Conservation (phyloP, 345 rosid species). For the Alliaria petiolata region DNA sequence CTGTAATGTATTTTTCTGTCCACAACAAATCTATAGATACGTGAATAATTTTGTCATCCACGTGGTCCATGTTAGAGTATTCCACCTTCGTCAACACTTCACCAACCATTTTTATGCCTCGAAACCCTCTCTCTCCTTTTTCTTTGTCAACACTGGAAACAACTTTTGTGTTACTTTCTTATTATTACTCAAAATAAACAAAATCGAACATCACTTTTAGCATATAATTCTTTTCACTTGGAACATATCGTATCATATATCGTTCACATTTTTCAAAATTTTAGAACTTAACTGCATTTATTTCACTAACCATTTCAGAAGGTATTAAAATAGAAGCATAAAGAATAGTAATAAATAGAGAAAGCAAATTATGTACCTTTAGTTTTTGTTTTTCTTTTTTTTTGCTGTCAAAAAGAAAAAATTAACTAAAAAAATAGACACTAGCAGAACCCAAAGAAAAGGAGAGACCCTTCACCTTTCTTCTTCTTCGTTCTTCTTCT, state of each 20-base stretch:
- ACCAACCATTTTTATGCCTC: constrained; percentile 24
- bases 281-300: background rate
- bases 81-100: constrained; percentile 34
- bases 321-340: no score
- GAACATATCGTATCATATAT: background rate
- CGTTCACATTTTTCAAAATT: background rate
- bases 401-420: no score
- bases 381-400: no score
- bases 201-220: background rate
- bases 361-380: constrained; percentile 8
- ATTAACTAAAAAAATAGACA: background rate
- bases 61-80: constrained; percentile 31
- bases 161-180: background rate
- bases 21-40: constrained; percentile 11
- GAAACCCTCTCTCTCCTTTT: background rate
- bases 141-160: background rate
- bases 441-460: constrained; percentile 12
- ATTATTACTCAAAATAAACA: background rate
- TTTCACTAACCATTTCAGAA: background rate
- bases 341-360: no score
- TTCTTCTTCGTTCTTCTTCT: no score
- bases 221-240: background rate
- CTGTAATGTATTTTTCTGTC: background rate
- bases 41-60: constrained; percentile 3
- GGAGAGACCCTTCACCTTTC: constrained; percentile 16